Percentiles rank a stretch among this genome's conserved stretches.
Evolutionary conservation across 495 filamentous ascomycete genomes (phyloP).

Genomic region (Cercophora scortea): DNA sequence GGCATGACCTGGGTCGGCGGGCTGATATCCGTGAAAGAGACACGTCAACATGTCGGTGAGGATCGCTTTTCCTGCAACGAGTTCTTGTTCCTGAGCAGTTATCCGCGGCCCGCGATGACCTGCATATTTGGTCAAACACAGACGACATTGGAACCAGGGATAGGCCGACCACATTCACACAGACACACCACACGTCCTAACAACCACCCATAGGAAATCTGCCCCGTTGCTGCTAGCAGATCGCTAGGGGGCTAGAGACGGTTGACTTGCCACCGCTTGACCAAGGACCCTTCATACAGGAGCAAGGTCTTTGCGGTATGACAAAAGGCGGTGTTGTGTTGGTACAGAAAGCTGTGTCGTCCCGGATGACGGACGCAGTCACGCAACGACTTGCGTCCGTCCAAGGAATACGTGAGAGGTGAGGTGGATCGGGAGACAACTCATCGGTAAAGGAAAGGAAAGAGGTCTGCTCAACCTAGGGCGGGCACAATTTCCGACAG

Average conservation of each 20-base stretch:
- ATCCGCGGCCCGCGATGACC: conserved; percentile 7
- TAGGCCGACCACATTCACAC: conserved; percentile 6
- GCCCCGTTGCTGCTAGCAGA: neutral
- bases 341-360: neutral
- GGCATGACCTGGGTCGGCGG: conserved; percentile 9
- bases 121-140: conserved; percentile 26
- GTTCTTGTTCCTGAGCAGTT: conserved; percentile 10
- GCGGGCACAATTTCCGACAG: too few relatives aligned
- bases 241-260: neutral
- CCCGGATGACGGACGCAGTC: neutral
- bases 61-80: conserved; percentile 5
- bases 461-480: too few relatives aligned
- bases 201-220: neutral
- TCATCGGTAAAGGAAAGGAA: too few relatives aligned
- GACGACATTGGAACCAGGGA: conserved; percentile 10
- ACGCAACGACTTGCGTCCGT: too few relatives aligned
- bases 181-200: neutral
- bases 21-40: conserved; percentile 16
- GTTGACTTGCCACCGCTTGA: neutral
- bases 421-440: too few relatives aligned
- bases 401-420: too few relatives aligned
- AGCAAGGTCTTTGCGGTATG: neutral
- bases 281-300: neutral
- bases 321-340: neutral
- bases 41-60: conserved; percentile 29